phyloP scores from a whole-genome alignment of 2,329 filamentous ascomycete genomes.

The Diaporthe ilicicola region DNA sequence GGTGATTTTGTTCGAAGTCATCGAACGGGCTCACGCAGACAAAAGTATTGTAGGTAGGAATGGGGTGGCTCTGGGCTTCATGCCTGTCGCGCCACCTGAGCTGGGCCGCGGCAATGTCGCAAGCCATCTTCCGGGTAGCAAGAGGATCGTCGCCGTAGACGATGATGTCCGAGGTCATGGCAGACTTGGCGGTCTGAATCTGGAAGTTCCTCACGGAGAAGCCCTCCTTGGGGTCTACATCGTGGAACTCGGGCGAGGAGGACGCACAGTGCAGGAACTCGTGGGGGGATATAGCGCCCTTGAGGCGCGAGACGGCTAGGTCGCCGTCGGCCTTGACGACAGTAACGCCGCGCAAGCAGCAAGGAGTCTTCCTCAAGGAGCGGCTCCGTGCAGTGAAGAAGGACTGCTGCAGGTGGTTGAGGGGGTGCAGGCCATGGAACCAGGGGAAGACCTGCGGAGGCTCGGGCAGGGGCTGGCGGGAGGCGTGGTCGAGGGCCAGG shows the following conservation, averaged over 20 bases:
- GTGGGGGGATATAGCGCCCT: conserved; percentile 83
- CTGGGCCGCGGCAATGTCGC: conserved; percentile 79
- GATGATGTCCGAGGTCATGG: conserved; percentile 88
- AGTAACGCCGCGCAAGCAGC: conserved; percentile 81
- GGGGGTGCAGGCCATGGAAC: conserved; percentile 90
- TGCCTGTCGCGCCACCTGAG: conserved; percentile 75
- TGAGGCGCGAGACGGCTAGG: conserved; percentile 76
- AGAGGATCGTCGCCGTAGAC: conserved; percentile 82
- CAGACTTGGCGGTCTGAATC: conserved; percentile 90
- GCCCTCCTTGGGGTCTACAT: conserved; percentile 86
- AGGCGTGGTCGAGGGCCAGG: conserved; percentile 77
- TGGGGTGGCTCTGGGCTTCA: conserved; percentile 59
- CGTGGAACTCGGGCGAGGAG: conserved; percentile 71
- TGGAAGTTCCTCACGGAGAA: conserved; percentile 98
- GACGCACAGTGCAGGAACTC: conserved; percentile 72
- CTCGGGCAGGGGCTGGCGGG: conserved; percentile 83
- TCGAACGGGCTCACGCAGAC: conserved; percentile 71
- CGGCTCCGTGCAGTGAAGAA: conserved; percentile 87
- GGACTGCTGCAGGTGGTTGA: conserved; percentile 86
- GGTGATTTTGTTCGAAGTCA: conserved; percentile 75
- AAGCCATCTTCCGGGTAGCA: conserved; percentile 69
- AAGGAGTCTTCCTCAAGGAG: conserved; percentile 73
- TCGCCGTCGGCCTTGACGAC: conserved; percentile 91
- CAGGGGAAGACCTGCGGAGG: conserved; percentile 92
- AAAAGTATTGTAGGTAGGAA: conserved; percentile 86